Percentiles rank a stretch among this genome's conserved stretches.
Conservation (phyloP, 2,329 filamentous ascomycete species). For the Metarhizium anisopliae region DNA sequence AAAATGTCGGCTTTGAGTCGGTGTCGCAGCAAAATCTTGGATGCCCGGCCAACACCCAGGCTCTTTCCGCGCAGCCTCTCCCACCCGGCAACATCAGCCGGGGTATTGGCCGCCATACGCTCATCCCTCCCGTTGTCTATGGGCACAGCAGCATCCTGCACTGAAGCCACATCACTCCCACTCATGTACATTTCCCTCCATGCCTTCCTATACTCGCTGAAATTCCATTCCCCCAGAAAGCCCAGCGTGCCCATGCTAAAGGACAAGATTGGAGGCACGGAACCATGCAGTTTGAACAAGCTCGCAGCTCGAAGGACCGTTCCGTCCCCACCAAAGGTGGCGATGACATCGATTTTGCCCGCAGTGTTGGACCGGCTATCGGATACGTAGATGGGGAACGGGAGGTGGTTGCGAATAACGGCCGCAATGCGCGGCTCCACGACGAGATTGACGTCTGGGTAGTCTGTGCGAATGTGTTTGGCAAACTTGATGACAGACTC, state of each 20-base stretch:
- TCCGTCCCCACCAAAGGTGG: constrained; percentile 79
- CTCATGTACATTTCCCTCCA: constrained; percentile 90
- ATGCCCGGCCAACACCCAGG: constrained; percentile 64
- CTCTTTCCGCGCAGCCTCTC: constrained; percentile 68
- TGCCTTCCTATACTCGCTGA: constrained; percentile 82
- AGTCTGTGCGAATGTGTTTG: constrained; percentile 69
- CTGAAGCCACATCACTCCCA: constrained; percentile 40
- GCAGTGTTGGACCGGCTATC: constrained; percentile 48
- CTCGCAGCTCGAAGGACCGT: constrained; percentile 29
- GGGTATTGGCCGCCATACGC: background rate
- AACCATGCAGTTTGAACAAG: constrained; percentile 65
- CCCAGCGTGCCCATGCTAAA: constrained; percentile 97
- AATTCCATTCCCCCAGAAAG: constrained; percentile 95
- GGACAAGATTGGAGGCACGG: constrained; percentile 82
- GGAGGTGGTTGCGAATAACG: constrained; percentile 59
- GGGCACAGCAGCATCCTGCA: constrained; percentile 33
- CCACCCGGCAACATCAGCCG: constrained; percentile 43
- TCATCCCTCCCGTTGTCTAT: constrained; percentile 15
- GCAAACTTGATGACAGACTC: constrained; percentile 46
- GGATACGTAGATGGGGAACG: constrained; percentile 63
- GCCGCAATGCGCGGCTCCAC: constrained; percentile 70
- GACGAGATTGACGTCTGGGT: constrained; percentile 72
- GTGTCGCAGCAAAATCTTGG: constrained; percentile 78
- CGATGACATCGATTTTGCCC: constrained; percentile 76
- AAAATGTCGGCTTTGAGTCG: constrained; percentile 81